Conservation (phyloP, 2,329 filamentous ascomycete genomes). For the Alternaria sp. region DNA sequence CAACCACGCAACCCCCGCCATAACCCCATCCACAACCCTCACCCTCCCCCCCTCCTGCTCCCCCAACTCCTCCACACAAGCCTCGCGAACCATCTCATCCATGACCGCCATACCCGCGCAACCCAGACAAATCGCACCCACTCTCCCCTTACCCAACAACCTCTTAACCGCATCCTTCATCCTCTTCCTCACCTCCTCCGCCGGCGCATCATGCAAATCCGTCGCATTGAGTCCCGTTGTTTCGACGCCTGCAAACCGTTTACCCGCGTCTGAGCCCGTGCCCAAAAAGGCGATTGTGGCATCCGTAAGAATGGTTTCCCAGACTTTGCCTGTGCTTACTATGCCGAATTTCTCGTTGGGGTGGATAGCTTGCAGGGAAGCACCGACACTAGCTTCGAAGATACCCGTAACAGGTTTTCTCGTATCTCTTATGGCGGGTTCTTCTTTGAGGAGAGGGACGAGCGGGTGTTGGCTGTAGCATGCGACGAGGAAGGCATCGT, state of each 20-base stretch:
- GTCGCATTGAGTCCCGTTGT: constrained; percentile 81
- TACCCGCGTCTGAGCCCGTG: constrained; percentile 41
- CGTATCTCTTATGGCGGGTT: constrained; percentile 44
- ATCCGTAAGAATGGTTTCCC: constrained; percentile 73
- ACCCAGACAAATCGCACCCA: constrained; percentile 78
- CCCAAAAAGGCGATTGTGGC: constrained; percentile 73
- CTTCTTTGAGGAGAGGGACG: constrained; percentile 65
- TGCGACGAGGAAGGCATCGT: constrained; percentile 83
- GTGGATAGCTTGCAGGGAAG: constrained; percentile 64
- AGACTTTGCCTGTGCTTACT: constrained; percentile 84
- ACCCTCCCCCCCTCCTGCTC: constrained; percentile 64
- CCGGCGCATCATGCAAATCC: constrained; percentile 75
- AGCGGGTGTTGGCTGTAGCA: constrained; percentile 89
- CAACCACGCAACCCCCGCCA: constrained; percentile 69
- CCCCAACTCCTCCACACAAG: constrained; percentile 70
- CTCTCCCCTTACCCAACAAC: constrained; percentile 63
- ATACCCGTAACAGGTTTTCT: constrained; percentile 75
- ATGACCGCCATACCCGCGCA: constrained; percentile 92
- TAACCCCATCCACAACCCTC: constrained; percentile 80
- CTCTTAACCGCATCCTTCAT: constrained; percentile 74
- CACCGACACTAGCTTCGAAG: constrained; percentile 80
- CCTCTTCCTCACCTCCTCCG: constrained; percentile 67
- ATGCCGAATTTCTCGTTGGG: constrained; percentile 74
- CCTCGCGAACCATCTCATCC: constrained; percentile 75
- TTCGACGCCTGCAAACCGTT: constrained; percentile 77